Evolutionary conservation across 2,329 filamentous ascomycete genomes (phyloP).

Genomic region (Ascocoryne sarcoides): DNA sequence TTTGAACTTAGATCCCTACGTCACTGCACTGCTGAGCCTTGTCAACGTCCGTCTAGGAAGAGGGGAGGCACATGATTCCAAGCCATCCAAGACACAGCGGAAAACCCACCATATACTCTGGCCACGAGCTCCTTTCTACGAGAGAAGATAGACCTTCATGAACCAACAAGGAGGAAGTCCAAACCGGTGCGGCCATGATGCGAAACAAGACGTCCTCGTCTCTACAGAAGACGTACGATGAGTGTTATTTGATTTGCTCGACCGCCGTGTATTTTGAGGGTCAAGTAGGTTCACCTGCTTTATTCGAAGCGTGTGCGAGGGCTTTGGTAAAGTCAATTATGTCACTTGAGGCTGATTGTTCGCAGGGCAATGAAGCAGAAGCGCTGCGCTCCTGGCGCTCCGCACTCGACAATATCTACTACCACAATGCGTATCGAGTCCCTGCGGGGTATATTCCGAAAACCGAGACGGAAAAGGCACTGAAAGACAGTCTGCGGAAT

Average conservation of each 20-base stretch:
- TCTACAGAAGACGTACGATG: slow-evolving; percentile 96
- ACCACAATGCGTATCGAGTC: slow-evolving; percentile 70
- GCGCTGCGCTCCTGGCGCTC: slow-evolving; percentile 84
- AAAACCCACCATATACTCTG: no score
- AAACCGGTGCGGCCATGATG: slow-evolving; percentile 30
- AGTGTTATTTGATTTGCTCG: slow-evolving; percentile 89
- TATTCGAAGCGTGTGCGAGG: background rate
- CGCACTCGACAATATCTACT: slow-evolving; percentile 81
- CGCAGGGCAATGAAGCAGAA: slow-evolving; percentile 80
- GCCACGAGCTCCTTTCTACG: no score
- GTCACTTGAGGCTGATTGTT: slow-evolving; percentile 1
- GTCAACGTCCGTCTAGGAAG: background rate
- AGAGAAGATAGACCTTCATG: slow-evolving; percentile 9
- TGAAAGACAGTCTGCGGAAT: slow-evolving; percentile 72
- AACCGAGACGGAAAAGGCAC: slow-evolving; percentile 73
- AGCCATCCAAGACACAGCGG: background rate
- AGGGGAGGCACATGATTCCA: background rate
- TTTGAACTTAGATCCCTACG: slow-evolving; percentile 1
- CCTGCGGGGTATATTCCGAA: slow-evolving; percentile 60
- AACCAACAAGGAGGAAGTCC: slow-evolving; percentile 3
- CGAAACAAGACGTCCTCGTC: slow-evolving; percentile 56
- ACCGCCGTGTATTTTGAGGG: slow-evolving; percentile 95
- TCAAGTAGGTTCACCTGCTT: slow-evolving; percentile 48
- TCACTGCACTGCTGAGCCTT: slow-evolving; percentile 1
- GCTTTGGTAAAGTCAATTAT: background rate